Evolutionary conservation across 768 basidiomycete genomes (phyloP), one percentile per base, ranked within the genome.

Genomic region (Trametes cinnabarina): DNA sequence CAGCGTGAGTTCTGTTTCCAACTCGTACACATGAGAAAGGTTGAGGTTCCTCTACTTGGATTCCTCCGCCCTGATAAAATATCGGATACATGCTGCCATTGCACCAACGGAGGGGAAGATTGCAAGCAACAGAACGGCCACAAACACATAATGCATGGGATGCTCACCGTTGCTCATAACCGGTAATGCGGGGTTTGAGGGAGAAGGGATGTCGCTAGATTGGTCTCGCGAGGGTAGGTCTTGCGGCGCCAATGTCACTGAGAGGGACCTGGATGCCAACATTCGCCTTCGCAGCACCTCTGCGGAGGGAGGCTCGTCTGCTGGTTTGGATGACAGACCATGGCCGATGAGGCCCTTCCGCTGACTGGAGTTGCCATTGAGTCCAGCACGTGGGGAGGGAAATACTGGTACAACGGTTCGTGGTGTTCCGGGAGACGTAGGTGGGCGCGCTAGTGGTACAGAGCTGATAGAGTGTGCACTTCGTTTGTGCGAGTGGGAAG

Each of bases 391-490:
- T n/a, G n/a, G n/a, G 26, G 65, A 63, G n/a, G 53, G 49, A 12
- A 74, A 72, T 23, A 79, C 77, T 19, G 68, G 68, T 15, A 69
- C 62, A n/a, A 73, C 66, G 1, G 74, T 75, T 50, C 77, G 71
- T 30, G 77, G 77, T 0, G 82, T 80, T 10, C 90, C 88, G 17
- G 92, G 89, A 3, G 89, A 92, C 2, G 91, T 93, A 0, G 91
- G 91, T 0, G 91, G 91, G 55, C 87, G 80, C 4, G 91, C 83
- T 42, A 93, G 75, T 0, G 90, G 90, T 0, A 88, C 92, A 49
- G 88, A 89, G 66, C 88, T 91, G 65, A 93, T 85, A 0, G 90
- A 92, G 69, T 93, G 91, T 0, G 84, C 84, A 10, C 83, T 83
- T 8, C 90, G 84, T 68, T 80, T 87, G 68, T 93, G 89, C 0